phyloP scores from a whole-genome alignment of 2,329 filamentous ascomycete species.

The Herpotrichia juniperi region DNA sequence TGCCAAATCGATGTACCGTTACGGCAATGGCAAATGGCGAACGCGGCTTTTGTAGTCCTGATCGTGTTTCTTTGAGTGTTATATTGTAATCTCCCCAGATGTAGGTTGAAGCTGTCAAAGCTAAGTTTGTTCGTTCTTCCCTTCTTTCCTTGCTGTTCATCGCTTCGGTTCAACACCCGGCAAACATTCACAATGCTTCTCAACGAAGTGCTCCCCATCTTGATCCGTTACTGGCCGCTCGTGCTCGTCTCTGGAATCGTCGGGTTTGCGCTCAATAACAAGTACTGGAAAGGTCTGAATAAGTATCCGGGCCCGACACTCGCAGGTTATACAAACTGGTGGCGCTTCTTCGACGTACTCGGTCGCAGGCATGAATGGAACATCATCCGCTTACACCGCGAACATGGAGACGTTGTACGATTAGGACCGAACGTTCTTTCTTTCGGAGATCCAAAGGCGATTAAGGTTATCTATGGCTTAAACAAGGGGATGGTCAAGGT shows the following conservation, averaged over 20 bases:
- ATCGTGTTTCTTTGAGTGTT: background rate
- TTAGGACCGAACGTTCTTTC: conserved; percentile 76
- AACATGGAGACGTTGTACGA: conserved; percentile 76
- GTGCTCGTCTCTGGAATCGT: conserved; percentile 38
- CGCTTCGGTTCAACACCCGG: background rate
- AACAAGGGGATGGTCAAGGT: conserved; percentile 84
- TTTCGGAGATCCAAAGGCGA: conserved; percentile 73
- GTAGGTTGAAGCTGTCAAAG: background rate
- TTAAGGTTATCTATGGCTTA: conserved; percentile 79
- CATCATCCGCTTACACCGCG: conserved; percentile 69
- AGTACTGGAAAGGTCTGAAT: conserved; percentile 64
- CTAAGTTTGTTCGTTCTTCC: background rate
- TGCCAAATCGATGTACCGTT: conserved; percentile 11
- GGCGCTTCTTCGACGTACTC: conserved; percentile 74
- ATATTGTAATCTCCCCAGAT: background rate
- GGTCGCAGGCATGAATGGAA: conserved; percentile 70
- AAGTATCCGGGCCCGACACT: conserved; percentile 75
- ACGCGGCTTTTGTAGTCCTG: background rate
- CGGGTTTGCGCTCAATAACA: conserved; percentile 51
- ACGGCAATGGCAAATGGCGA: conserved; percentile 13
- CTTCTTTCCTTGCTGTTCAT: background rate
- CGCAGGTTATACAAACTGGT: conserved; percentile 73
- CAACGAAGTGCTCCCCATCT: conserved; percentile 40
- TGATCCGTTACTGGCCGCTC: conserved; percentile 51
- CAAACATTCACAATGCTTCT: conserved; percentile 38